Conservation (phyloP, 805 yeast genomes). For the Cyberlindnera americana region DNA sequence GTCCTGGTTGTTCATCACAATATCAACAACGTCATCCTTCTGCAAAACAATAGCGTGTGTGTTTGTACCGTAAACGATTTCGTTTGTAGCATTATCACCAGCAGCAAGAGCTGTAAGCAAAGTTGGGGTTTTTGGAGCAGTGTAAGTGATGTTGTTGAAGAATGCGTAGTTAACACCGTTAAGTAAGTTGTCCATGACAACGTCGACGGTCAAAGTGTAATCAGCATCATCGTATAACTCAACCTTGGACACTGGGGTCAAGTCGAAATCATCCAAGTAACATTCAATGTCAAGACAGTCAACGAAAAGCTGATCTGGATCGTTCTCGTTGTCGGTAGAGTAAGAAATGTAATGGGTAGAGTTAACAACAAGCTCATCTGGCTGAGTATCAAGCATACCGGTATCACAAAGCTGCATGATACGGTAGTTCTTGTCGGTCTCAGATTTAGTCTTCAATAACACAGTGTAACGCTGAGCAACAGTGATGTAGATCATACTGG, state of each 20-base stretch:
- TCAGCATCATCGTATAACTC: constrained; percentile 66
- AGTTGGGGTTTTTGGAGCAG: constrained; percentile 69
- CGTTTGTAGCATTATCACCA: constrained; percentile 53
- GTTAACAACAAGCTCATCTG: constrained; percentile 62
- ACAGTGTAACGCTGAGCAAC: constrained; percentile 92
- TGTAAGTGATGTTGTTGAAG: constrained; percentile 64
- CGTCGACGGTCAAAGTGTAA: constrained; percentile 62
- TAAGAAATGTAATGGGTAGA: constrained; percentile 74
- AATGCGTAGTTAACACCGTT: constrained; percentile 77
- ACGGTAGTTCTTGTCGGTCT: constrained; percentile 66
- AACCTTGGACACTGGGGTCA: constrained; percentile 59
- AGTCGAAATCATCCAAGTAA: constrained; percentile 72
- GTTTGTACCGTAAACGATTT: constrained; percentile 63
- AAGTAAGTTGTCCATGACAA: constrained; percentile 65
- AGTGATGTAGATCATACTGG: constrained; percentile 72
- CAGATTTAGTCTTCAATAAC: constrained; percentile 67
- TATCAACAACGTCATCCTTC: constrained; percentile 50
- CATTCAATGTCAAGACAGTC: constrained; percentile 46
- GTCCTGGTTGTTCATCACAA: constrained; percentile 76
- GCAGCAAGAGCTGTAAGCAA: constrained; percentile 58
- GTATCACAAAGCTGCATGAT: constrained; percentile 79
- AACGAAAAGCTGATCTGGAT: constrained; percentile 35
- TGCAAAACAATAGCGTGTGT: constrained; percentile 24
- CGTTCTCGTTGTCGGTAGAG: constrained; percentile 39
- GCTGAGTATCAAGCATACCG: constrained; percentile 75